These are phyloP conservation scores for Aspergillus arachidicola DNA, from an alignment of 2,329 filamentous ascomycete genomes.

Conservation along the genomic window DNA sequence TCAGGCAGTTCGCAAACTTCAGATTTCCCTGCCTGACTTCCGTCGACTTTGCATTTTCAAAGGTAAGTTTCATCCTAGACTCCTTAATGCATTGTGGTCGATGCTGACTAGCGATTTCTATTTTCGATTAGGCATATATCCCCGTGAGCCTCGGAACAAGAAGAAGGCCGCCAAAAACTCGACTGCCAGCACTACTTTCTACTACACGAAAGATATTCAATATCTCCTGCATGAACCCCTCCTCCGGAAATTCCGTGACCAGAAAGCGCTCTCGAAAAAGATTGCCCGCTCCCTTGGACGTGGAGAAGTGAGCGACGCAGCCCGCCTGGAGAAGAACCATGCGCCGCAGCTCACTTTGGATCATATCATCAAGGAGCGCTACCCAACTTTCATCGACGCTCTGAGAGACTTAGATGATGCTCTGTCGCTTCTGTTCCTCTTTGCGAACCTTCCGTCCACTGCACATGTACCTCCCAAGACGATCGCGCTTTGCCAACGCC, in stretches of 20 bases:
- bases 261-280: constrained; percentile 97
- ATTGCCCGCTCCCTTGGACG: constrained; percentile 89
- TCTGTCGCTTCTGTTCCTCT: constrained; percentile 94
- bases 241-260: constrained; percentile 91
- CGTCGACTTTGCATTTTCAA: constrained; percentile 99
- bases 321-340: constrained; percentile 86
- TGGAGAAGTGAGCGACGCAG: constrained; percentile 86
- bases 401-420: constrained; percentile 95
- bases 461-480: constrained; percentile 90
- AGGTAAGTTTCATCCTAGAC: constrained; percentile 50
- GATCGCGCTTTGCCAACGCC: constrained; percentile 88
- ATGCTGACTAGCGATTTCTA: not conserved
- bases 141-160: constrained; percentile 92
- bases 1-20: constrained; percentile 94
- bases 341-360: constrained; percentile 89
- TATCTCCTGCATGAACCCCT: constrained; percentile 97
- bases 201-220: constrained; percentile 93
- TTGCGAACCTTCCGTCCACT: constrained; percentile 92
- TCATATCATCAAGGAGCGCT: constrained; percentile 96
- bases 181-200: constrained; percentile 89
- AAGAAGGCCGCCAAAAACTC: constrained; percentile 94
- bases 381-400: constrained; percentile 94
- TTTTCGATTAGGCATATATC: constrained; percentile 72
- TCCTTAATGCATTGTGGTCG: constrained; percentile 19
- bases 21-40: constrained; percentile 96